Evolutionary conservation across 148 eudicot species (phyloP), one percentile per base, ranked within the genome.

Genomic region (Chenopodium album): DNA sequence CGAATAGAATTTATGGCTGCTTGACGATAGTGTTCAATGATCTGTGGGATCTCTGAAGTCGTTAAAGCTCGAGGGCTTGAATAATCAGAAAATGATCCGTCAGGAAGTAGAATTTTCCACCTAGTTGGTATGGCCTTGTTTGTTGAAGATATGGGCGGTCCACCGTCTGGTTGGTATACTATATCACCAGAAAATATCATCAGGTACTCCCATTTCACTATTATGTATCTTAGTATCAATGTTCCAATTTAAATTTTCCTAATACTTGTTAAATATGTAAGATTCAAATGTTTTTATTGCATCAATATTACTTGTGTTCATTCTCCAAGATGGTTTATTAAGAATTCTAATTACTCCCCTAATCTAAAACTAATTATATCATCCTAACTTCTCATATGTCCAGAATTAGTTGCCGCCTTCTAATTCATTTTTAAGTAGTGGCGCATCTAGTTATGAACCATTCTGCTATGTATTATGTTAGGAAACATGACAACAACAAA

Each of bases 1-100:
- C 83, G 90, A 70, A 95, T 83, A 47, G 99, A 90, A 73, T 93
- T 95, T 72, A 88, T 75, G 69, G 99, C 97, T 9, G 98, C 97
- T 84, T 85, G 92, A 12, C 95, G 92, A 82, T 89, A 91, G 34
- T 92, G 75, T 23, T 88, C 88, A 12, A 92, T 88, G 75, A 93
- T 80, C 69, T 82, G 80, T 5, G 73, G 81, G 62, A 93, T 86
- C 73, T 95, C 98, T 22, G 78, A 17, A 56, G 88, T 80, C 26
- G 87, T 14, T 78, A 93, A 73, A 64, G 93, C 83, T 79, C 86
- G 89, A 11, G 99, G 99, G 10, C 47, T 81, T 3, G 99, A 92
- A 75, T 89, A 93, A 16, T 73, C 73, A 20, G 80, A 83, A 63
- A 83, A 71, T 50, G 88, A 84, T 80, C 92, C 98, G 76, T 91